Conservation (phyloP, 2,329 filamentous ascomycete species). For the Botryotinia calthae region DNA sequence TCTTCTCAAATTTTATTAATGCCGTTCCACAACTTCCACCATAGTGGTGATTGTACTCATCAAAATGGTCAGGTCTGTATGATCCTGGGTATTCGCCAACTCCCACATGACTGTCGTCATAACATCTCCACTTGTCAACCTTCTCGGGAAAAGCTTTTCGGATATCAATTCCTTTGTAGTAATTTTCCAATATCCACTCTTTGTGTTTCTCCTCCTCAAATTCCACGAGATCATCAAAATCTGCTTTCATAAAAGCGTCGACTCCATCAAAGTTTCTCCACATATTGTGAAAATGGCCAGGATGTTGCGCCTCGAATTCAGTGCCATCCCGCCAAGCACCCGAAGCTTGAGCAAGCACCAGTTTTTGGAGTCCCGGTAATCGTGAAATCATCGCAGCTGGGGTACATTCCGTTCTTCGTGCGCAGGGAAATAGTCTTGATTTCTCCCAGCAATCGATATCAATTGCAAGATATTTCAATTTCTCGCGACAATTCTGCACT, state of each 20-base stretch:
- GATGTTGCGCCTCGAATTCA: neutral
- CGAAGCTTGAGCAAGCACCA: neutral
- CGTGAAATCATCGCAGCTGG: neutral
- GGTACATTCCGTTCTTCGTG: neutral
- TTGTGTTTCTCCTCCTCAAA: neutral
- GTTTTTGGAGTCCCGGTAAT: neutral
- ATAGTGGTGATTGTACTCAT: neutral
- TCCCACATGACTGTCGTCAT: too few species aligned
- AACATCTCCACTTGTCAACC: slow-evolving; percentile 4
- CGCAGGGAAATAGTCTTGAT: neutral
- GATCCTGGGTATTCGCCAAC: neutral
- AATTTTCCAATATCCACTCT: neutral
- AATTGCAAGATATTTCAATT: slow-evolving; percentile 2
- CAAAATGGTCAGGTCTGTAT: neutral
- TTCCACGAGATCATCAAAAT: neutral
- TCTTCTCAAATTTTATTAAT: slow-evolving; percentile 1
- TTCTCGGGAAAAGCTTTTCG: neutral
- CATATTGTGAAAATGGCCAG: neutral
- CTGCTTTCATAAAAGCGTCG: neutral
- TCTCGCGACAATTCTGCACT: neutral
- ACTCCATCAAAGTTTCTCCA: neutral
- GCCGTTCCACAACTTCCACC: slow-evolving; percentile 1
- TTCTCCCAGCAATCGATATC: slow-evolving; percentile 1
- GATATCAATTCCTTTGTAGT: neutral
- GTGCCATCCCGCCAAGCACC: slow-evolving; percentile 6